Base-by-base conservation (phyloP, 805 yeast genomes). In the Pichia paraexigua region DNA sequence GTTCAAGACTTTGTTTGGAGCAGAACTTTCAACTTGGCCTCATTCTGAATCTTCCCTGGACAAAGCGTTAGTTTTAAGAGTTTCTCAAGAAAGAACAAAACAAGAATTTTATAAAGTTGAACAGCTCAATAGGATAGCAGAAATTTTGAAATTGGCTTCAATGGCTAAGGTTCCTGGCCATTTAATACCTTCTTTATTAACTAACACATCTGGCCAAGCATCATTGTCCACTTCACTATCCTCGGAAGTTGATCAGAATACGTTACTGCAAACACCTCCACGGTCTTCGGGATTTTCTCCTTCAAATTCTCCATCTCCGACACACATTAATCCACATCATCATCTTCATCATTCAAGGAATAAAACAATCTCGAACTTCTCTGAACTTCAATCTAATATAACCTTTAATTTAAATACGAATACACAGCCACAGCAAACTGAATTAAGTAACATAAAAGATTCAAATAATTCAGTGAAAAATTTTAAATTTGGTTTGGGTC, bases 71-170 rank as follows among this genome's bases (percentile, higher is more conserved):
- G 73, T 74, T 35, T 73, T 85, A 30, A 74, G 81, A 48, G 65
- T 79, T 3, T 90, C 88, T 63, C 92, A 85, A 61, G 97, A 91
- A 63, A 74, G 77, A 43, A 85, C 97, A 1, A 85, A 84, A 57
- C 96, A 90, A 64, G 94, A 85, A 57, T 83, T 73, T 58, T 84
- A 85, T 63, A 77, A 75, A 49, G 69, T 83, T 21, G 96, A 90
- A 62, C 69, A 76, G 41, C 72, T 84, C 25, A 75, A 76, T 42
- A 75, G 77, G 51, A 76, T 85, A 22, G 67, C 85, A 32, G 83
- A 83, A 48, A 71, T 90, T 20, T 60, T 91, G 47, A 79, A 79
- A 53, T 69, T 72, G 15, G 91, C 95, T 0, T 60, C 78, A 6
- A 70, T 69, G 24, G 76, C 82, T 15, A 82, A 83, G 18, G 70